Conservation (phyloP, 2,329 filamentous ascomycete species). For the Sarocladium strictum region DNA sequence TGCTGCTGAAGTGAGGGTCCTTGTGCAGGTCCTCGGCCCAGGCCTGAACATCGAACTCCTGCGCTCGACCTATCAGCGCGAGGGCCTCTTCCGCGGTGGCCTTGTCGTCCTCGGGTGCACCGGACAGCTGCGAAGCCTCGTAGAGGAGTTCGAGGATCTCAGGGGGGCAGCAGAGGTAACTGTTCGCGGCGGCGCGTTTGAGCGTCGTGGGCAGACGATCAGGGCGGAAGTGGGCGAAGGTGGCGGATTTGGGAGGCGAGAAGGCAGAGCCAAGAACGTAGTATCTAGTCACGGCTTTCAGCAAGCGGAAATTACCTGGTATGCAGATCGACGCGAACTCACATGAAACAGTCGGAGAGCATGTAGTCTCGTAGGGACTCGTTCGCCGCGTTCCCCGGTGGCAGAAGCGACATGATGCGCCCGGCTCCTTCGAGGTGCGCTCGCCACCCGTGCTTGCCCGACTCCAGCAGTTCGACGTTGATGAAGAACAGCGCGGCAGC, state of each 20-base stretch:
- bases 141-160: constrained; percentile 38
- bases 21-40: constrained; percentile 34
- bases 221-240: constrained; percentile 21
- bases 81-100: constrained; percentile 22
- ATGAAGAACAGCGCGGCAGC: constrained; percentile 43
- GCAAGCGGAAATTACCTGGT: too few species aligned
- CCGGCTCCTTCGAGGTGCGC: constrained; percentile 40
- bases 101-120: constrained; percentile 18
- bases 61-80: constrained; percentile 20
- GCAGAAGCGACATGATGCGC: constrained; percentile 35
- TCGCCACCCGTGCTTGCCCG: constrained; percentile 40
- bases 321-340: too few species aligned
- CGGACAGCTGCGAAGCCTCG: constrained; percentile 33
- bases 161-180: constrained; percentile 41
- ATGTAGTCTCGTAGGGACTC: constrained; percentile 36
- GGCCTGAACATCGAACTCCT: constrained; percentile 31
- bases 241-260: constrained; percentile 20
- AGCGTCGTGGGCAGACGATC: constrained; percentile 33
- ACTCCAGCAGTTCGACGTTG: constrained; percentile 45
- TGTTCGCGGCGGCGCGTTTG: constrained; percentile 34
- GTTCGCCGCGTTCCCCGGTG: constrained; percentile 21
- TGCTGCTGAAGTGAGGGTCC: constrained; percentile 27
- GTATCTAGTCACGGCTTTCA: constrained; percentile 24
- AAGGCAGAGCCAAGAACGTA: constrained; percentile 41
- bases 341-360: constrained; percentile 42